Base-by-base conservation (phyloP, 257 asterid genomes). In the Solanum arcanum region DNA sequence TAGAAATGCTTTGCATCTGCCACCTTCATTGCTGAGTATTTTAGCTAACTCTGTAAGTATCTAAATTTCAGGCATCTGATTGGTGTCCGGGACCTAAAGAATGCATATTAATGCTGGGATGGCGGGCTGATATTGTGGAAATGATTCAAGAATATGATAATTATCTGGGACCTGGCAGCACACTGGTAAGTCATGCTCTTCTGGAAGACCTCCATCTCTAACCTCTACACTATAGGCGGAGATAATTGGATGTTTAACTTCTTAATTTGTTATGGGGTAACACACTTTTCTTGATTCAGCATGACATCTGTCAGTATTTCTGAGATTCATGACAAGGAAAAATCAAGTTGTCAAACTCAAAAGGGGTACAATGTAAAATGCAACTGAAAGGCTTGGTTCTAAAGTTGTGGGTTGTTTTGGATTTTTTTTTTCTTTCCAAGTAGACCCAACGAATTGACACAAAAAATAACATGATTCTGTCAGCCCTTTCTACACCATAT, bases 101-200 rank as follows among this genome's bases (percentile, higher is more conserved):
- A 93, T 87, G 93, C 89, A 90, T 97, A 47, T 73, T 97, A 89
- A 92, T 97, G 92, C 98, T 97, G 15, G 99, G 99, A 77, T 97
- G 99, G 99, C 95, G 99, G 42, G 92, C 96, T 82, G 94, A 94
- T 73, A 98, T 95, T 69, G 89, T 92, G 35, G 95, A 93, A 90
- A 97, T 97, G 99, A 95, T 97, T 44, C 89, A 92, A 92, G 99
- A 97, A 92, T 97, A 97, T 52, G 97, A 97, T 92, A 95, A 94
- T 88, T 95, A 97, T 89, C 95, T 97, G 23, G 99, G 99, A 83
- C 98, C 98, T 70, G 98, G 99, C 78, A 97, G 99, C 87, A 86
- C 91, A 77, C 80, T 97, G 98, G 99, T 97, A 95, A 29, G 89
- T 23, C 73, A 81, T 46, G 12, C 75, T 85, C 31, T 83, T 86